Evolutionary conservation across 176 grass and related monocot species (phyloP).

Genomic region (Dendrocalamus sinicus): DNA sequence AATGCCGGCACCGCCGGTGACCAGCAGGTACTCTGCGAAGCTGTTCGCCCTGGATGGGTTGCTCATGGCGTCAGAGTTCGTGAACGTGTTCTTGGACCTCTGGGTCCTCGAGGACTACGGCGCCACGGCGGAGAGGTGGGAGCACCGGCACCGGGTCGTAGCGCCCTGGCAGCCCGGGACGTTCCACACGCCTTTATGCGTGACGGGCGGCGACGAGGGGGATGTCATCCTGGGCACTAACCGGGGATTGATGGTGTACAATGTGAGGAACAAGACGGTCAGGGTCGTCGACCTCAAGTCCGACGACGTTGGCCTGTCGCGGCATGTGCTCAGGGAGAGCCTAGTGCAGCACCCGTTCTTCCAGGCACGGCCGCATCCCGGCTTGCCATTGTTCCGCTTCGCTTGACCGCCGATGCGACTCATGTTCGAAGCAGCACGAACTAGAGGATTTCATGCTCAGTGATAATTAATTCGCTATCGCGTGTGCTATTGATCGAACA

Average conservation of each 20-base stretch:
- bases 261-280: not conserved
- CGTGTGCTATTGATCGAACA: too few species aligned
- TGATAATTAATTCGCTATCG: too few species aligned
- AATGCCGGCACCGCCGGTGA: not conserved
- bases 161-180: not conserved
- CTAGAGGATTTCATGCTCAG: too few species aligned
- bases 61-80: not conserved
- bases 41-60: not conserved
- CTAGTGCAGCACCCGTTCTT: not conserved
- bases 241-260: not conserved
- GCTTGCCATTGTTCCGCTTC: not conserved
- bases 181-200: too few species aligned
- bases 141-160: conserved; percentile 4
- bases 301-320: not conserved
- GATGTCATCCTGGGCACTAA: not conserved
- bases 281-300: not conserved
- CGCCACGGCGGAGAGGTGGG: not conserved
- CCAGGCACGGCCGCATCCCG: not conserved
- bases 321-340: not conserved
- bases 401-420: not conserved
- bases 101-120: not conserved
- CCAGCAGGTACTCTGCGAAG: too few species aligned
- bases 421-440: not conserved
- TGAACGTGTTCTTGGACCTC: not conserved
- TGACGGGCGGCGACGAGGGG: too few species aligned